phyloP scores from a whole-genome alignment of 1,139 yeast genomes.

The Arxiozyma slooffiae region DNA sequence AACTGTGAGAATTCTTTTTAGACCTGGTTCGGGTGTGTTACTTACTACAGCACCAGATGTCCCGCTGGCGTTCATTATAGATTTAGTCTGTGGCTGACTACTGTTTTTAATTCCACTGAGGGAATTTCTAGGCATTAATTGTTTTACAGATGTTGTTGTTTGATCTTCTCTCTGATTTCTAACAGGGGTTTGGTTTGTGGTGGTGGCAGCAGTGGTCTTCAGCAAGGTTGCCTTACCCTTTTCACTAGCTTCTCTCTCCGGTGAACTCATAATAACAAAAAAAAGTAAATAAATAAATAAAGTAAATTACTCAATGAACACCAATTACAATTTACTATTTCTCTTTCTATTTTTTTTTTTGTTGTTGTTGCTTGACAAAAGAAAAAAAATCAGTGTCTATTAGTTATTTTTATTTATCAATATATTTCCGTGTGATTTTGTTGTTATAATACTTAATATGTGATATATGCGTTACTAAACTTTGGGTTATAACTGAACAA shows the following conservation, averaged over 20 bases:
- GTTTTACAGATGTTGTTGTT: background rate
- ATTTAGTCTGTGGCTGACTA: slow-evolving; percentile 21
- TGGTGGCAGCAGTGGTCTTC: background rate
- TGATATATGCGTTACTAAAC: background rate
- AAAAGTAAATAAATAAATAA: too few relatives aligned
- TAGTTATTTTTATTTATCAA: too few relatives aligned
- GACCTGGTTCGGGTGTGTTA: slow-evolving; percentile 29
- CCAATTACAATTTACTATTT: slow-evolving; percentile 6
- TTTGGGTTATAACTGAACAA: too few relatives aligned
- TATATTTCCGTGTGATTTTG: too few relatives aligned
- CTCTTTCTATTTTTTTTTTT: slow-evolving; percentile 3
- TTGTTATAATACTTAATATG: background rate
- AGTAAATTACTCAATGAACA: too few relatives aligned
- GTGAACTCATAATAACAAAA: background rate
- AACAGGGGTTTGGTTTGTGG: background rate
- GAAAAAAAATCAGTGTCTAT: background rate
- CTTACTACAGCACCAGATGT: slow-evolving; percentile 31
- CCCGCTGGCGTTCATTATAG: slow-evolving; percentile 30
- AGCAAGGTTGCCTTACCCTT: background rate
- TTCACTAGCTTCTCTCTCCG: background rate
- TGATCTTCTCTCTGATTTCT: background rate
- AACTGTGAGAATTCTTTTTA: slow-evolving; percentile 30
- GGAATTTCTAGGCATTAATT: background rate
- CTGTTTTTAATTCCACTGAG: background rate
- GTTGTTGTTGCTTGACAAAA: background rate